These are phyloP conservation scores for Fusarium luffae DNA, from an alignment of 2,329 filamentous ascomycete genomes.

Conservation along the genomic window DNA sequence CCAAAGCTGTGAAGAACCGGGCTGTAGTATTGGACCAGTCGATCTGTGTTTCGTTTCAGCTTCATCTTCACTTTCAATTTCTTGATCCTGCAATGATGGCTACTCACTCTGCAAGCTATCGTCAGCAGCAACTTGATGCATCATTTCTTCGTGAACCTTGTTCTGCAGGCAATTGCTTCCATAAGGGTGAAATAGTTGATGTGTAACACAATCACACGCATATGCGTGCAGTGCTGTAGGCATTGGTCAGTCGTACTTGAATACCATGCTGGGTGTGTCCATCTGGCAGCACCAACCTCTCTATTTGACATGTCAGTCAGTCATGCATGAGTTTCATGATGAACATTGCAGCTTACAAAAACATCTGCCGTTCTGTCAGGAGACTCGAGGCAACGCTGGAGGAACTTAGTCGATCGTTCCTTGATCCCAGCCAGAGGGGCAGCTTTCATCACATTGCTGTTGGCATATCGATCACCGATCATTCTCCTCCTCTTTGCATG, in stretches of 20 bases:
- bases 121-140: conserved; percentile 75
- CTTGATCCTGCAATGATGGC: neutral
- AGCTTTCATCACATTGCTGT: conserved; percentile 71
- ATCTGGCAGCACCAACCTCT: conserved; percentile 44
- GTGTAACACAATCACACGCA: conserved; percentile 75
- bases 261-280: neutral
- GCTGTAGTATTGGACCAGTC: conserved; percentile 67
- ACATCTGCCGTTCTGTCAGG: conserved; percentile 64
- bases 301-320: conserved; percentile 33
- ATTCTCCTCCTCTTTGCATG: conserved; percentile 72
- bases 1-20: conserved; percentile 63
- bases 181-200: conserved; percentile 75
- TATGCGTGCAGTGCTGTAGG: conserved; percentile 67
- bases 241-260: conserved; percentile 29
- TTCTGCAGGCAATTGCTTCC: conserved; percentile 69
- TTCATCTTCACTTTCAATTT: neutral
- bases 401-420: conserved; percentile 66
- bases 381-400: conserved; percentile 62
- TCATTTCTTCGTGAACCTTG: conserved; percentile 69
- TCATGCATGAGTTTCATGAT: conserved; percentile 1
- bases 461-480: conserved; percentile 75
- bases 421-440: conserved; percentile 67
- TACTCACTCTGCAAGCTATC: conserved; percentile 72
- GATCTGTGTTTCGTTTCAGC: conserved; percentile 58
- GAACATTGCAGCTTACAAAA: conserved; percentile 60